phyloP scores from a whole-genome alignment of 2,329 filamentous ascomycete genomes.

The Exophiala sp. region DNA sequence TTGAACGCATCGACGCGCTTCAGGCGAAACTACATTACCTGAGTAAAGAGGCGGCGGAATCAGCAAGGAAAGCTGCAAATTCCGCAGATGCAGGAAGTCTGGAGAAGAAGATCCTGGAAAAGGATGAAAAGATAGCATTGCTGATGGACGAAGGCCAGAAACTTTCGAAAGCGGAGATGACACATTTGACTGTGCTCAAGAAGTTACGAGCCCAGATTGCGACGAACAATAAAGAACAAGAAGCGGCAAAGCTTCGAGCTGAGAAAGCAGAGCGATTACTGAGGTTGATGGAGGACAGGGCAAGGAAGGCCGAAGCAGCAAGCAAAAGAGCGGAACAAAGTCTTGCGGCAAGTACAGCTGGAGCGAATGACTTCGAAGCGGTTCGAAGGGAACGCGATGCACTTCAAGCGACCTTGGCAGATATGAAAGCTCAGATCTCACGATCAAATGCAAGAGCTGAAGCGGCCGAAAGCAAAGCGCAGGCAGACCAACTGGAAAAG shows the following conservation, averaged over 20 bases:
- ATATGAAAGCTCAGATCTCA: constrained; percentile 67
- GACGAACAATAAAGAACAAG: constrained; percentile 52
- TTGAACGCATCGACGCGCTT: constrained; percentile 86
- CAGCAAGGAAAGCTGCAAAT: constrained; percentile 66
- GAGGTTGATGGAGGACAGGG: constrained; percentile 50
- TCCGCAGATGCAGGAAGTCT: constrained; percentile 60
- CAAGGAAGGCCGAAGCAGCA: constrained; percentile 58
- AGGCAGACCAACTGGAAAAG: constrained; percentile 64
- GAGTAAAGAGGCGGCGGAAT: constrained; percentile 71
- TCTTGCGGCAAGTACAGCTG: constrained; percentile 49
- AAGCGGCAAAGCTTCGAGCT: constrained; percentile 54
- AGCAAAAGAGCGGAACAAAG: constrained; percentile 57
- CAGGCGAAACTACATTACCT: constrained; percentile 89
- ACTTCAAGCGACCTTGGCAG: constrained; percentile 63
- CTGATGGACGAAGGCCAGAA: constrained; percentile 91
- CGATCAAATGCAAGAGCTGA: constrained; percentile 65
- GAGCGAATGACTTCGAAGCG: constrained; percentile 57
- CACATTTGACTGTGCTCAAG: constrained; percentile 77
- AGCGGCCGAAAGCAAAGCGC: constrained; percentile 62
- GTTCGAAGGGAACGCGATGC: constrained; percentile 62
- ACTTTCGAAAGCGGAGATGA: constrained; percentile 80
- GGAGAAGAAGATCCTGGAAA: constrained; percentile 80
- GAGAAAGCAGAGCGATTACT: constrained; percentile 57
- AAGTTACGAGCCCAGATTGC: constrained; percentile 59
- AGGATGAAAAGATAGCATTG: constrained; percentile 83